Evolutionary conservation across 2,329 filamentous ascomycete genomes (phyloP).

Genomic region (Claviceps fusiformis): DNA sequence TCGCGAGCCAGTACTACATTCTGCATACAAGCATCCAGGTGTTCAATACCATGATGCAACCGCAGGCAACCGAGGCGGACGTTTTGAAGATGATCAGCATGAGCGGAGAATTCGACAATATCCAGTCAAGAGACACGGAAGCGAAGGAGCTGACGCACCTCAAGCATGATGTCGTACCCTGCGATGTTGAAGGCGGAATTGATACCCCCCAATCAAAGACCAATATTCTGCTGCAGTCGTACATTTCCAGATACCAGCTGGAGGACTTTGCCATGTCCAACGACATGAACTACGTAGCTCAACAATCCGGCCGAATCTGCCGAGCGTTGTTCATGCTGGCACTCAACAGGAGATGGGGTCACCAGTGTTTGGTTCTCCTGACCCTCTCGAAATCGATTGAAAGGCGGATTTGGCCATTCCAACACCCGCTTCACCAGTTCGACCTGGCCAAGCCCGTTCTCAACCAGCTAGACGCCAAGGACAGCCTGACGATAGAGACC

Average conservation of each 20-base stretch:
- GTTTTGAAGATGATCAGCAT: conserved; percentile 92
- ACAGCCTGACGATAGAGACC: conserved; percentile 61
- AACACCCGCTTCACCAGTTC: conserved; percentile 92
- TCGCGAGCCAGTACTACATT: conserved; percentile 95
- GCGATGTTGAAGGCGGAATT: conserved; percentile 61
- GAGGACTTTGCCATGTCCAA: conserved; percentile 92
- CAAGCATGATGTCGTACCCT: conserved; percentile 56
- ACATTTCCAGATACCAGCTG: conserved; percentile 75
- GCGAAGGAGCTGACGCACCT: conserved; percentile 72
- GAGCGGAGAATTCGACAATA: conserved; percentile 96
- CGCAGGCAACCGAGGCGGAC: conserved; percentile 76
- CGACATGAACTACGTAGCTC: conserved; percentile 86
- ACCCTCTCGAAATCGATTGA: conserved; percentile 95
- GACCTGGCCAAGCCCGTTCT: conserved; percentile 75
- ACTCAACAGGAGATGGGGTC: conserved; percentile 86
- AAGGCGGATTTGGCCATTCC: conserved; percentile 86
- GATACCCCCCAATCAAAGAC: conserved; percentile 77
- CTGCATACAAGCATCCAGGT: conserved; percentile 86
- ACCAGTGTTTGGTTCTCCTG: conserved; percentile 82
- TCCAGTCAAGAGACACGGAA: conserved; percentile 83
- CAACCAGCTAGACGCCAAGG: conserved; percentile 72
- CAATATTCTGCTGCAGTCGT: conserved; percentile 86
- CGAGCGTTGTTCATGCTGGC: conserved; percentile 95
- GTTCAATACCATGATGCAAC: conserved; percentile 90
- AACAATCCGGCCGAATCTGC: conserved; percentile 90